phyloP scores from a whole-genome alignment of 2,329 filamentous ascomycete genomes.

The Pleoardoris graminearum region DNA sequence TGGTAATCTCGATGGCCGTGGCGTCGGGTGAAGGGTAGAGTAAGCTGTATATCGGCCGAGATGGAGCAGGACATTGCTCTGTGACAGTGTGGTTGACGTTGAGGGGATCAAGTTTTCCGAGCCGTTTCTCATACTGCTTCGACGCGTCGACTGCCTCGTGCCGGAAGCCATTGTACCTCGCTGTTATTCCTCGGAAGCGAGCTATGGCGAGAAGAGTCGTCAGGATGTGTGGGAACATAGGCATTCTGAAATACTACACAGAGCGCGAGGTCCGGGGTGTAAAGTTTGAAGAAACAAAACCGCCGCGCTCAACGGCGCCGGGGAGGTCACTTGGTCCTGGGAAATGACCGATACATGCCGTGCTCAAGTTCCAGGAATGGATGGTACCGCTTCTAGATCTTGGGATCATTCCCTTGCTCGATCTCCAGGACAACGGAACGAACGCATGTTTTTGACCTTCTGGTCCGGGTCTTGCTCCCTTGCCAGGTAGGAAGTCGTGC shows the following conservation, averaged over 20 bases:
- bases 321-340: background rate
- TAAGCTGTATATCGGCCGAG: conserved; percentile 37
- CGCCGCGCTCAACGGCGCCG: background rate
- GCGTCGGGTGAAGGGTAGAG: conserved; percentile 50
- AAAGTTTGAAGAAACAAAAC: background rate
- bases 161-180: conserved; percentile 15
- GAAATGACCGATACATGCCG: conserved; percentile 3
- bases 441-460: too few species aligned
- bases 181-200: conserved; percentile 11
- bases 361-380: conserved; percentile 12
- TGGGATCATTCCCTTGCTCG: background rate
- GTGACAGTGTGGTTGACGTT: conserved; percentile 20
- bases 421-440: too few species aligned
- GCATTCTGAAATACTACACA: conserved; percentile 8
- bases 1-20: conserved; percentile 46
- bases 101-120: conserved; percentile 2
- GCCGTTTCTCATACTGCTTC: conserved; percentile 4
- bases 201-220: conserved; percentile 11
- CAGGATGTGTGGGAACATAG: conserved; percentile 11
- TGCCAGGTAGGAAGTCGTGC: too few species aligned
- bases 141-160: conserved; percentile 23
- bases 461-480: too few species aligned
- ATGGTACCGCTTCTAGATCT: background rate
- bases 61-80: conserved; percentile 18
- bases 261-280: too few species aligned